phyloP scores from a whole-genome alignment of 2,329 filamentous ascomycete genomes.

The Pestalotiopsis sp. region DNA sequence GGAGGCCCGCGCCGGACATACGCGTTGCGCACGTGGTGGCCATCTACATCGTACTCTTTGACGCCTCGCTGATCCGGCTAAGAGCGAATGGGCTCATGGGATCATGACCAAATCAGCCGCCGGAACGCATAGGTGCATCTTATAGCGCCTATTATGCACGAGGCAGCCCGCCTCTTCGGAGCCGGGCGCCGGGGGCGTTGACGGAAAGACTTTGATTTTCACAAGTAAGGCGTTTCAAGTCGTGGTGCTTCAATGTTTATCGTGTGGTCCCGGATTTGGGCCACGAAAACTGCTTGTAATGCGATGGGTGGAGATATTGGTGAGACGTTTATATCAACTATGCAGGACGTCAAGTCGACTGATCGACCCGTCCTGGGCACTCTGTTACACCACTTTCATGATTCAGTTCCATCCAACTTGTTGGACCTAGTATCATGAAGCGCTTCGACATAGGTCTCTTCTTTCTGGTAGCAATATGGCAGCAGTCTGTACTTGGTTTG shows the following conservation, averaged over 20 bases:
- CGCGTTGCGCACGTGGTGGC: neutral
- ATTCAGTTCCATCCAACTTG: neutral
- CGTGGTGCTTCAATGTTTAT: neutral
- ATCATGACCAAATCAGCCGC: neutral
- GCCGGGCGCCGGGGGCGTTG: too few relatives aligned
- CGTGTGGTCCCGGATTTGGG: neutral
- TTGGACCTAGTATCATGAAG: constrained; percentile 18
- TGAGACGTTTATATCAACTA: neutral
- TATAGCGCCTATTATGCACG: too few relatives aligned
- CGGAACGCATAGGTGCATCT: neutral
- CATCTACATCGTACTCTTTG: neutral
- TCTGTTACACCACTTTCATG: neutral
- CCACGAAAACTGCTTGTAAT: neutral
- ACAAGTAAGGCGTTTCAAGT: neutral
- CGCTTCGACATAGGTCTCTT: constrained; percentile 13
- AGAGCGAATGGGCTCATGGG: neutral
- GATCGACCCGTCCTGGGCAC: neutral
- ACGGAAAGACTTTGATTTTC: neutral
- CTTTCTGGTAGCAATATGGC: constrained; percentile 15
- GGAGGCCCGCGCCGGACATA: neutral
- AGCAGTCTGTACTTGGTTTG: constrained; percentile 19
- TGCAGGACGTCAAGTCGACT: neutral
- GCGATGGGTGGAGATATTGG: neutral
- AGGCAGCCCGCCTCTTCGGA: too few relatives aligned
- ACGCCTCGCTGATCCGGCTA: neutral